Percentiles rank a stretch among this genome's conserved stretches.
Evolutionary conservation across 176 grass and related monocot species (phyloP).

Genomic region (Avena sativa): DNA sequence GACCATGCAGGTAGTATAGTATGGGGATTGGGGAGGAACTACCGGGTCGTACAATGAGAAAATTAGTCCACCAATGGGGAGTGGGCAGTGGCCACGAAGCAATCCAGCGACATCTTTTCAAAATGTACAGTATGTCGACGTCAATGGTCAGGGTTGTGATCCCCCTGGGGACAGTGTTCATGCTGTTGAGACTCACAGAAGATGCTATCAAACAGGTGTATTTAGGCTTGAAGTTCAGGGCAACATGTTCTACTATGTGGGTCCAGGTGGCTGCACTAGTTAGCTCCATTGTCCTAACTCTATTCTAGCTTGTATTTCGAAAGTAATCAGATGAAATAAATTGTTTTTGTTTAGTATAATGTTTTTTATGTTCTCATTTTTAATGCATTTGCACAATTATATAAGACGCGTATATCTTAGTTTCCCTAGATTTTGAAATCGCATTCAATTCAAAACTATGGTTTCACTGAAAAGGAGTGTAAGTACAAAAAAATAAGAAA

Average conservation of each 20-base stretch:
- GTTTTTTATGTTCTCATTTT: not conserved
- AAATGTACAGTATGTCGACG: not conserved
- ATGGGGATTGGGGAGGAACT: not conserved
- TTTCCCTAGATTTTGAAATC: no score
- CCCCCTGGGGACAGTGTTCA: not conserved
- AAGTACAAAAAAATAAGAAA: no score
- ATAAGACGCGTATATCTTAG: no score
- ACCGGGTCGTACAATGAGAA: not conserved
- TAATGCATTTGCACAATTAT: no score
- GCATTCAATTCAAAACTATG: no score
- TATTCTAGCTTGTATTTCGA: not conserved
- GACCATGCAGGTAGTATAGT: not conserved
- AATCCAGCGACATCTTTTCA: not conserved
- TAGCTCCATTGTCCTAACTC: not conserved
- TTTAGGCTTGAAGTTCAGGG: not conserved
- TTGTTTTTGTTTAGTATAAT: not conserved
- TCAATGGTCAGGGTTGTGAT: not conserved
- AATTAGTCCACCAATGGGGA: slow-evolving; percentile 12
- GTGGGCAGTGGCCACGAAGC: slow-evolving; percentile 12
- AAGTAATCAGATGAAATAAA: not conserved
- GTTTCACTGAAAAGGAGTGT: no score
- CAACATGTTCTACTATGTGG: slow-evolving; percentile 32
- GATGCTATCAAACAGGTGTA: not conserved
- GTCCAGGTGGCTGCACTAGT: slow-evolving; percentile 8
- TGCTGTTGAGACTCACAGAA: not conserved